Conservation (phyloP, 371 early-diverging fungal species). For the Syncephalastrum monosporum region DNA sequence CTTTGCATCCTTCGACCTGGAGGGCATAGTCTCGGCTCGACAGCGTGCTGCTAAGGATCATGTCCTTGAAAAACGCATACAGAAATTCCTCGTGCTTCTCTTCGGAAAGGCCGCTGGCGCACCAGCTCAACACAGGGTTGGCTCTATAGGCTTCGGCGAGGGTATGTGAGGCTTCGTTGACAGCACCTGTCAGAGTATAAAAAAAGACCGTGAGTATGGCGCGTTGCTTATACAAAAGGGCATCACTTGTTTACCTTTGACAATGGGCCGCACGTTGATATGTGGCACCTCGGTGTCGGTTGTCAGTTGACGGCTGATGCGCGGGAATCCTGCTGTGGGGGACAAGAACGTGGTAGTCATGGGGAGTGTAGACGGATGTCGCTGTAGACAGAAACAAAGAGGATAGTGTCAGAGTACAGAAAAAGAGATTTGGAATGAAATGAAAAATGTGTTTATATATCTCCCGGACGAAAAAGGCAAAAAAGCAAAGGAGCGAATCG, state of each 20-base stretch:
- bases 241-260: conserved; percentile 28
- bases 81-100: conserved; percentile 27
- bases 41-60: conserved; percentile 26
- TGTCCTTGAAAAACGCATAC: conserved; percentile 27
- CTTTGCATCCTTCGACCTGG: conserved; percentile 44
- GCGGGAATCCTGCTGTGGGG: background rate
- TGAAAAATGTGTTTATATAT: too few species aligned
- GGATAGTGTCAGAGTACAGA: too few species aligned
- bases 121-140: conserved; percentile 24
- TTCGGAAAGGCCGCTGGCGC: conserved; percentile 5
- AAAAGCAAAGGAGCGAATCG: too few species aligned
- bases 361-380: too few species aligned
- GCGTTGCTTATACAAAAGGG: background rate
- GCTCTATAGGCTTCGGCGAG: conserved; percentile 30
- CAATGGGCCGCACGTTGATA: conserved; percentile 37
- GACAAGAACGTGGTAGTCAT: too few species aligned
- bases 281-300: conserved; percentile 27
- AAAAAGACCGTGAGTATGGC: background rate
- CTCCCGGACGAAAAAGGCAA: too few species aligned
- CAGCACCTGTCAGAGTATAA: conserved; percentile 24
- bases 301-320: conserved; percentile 30
- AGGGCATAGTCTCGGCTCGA: conserved; percentile 39
- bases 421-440: too few species aligned
- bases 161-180: conserved; percentile 40
- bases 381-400: too few species aligned